Conservation (phyloP, 306 rosid species). For the Medicago lupulina region DNA sequence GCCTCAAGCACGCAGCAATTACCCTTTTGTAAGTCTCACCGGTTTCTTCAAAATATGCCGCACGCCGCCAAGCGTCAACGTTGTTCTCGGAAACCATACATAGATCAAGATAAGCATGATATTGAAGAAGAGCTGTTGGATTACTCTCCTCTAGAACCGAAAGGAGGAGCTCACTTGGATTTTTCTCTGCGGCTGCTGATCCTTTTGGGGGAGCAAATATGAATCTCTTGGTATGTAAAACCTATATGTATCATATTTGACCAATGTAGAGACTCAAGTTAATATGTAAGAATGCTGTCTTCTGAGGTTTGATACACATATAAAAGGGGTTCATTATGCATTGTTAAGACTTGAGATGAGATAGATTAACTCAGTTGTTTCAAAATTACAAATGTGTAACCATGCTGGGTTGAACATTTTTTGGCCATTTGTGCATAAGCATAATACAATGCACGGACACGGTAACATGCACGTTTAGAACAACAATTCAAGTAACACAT, state of each 20-base stretch:
- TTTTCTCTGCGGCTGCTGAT: conserved; percentile 97
- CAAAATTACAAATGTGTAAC: no score
- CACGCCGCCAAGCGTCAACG: conserved; percentile 91
- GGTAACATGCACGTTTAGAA: no score
- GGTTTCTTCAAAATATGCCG: conserved; percentile 93
- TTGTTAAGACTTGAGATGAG: no score
- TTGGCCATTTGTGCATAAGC: no score
- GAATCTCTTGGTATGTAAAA: conserved; percentile 84
- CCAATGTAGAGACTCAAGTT: conserved; percentile 34
- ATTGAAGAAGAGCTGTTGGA: conserved; percentile 78
- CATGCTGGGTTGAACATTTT: no score
- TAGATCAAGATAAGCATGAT: conserved; percentile 96
- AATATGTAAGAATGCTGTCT: conserved; percentile 5
- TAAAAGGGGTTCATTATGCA: no score
- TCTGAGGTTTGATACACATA: conserved; percentile 33
- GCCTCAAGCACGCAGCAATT: conserved; percentile 75
- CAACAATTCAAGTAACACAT: no score
- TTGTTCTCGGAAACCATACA: conserved; percentile 92
- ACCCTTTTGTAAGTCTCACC: conserved; percentile 93
- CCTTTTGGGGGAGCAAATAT: conserved; percentile 95
- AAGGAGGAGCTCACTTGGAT: conserved; percentile 91
- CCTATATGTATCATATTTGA: conserved; percentile 57
- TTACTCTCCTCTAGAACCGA: conserved; percentile 85
- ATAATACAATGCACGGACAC: no score
- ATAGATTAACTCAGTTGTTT: no score